Percentiles rank a stretch among this genome's conserved stretches.
Evolutionary conservation across 2,329 filamentous ascomycete species (phyloP).

Genomic region (Apiospora aurea): DNA sequence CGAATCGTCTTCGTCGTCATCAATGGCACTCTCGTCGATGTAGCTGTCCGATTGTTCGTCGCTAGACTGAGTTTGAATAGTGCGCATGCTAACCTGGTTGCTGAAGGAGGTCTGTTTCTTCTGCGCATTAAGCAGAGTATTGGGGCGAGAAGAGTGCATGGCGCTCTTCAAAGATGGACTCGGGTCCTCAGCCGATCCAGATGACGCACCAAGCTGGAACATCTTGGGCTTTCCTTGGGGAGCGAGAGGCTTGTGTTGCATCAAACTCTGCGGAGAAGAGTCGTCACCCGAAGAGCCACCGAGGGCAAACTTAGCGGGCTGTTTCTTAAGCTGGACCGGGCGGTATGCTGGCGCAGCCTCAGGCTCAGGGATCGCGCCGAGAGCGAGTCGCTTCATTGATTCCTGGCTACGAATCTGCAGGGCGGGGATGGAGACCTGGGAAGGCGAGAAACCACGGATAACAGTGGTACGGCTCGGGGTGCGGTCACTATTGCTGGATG

Average conservation of each 20-base stretch:
- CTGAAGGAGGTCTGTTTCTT: constrained; percentile 87
- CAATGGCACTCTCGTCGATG: constrained; percentile 83
- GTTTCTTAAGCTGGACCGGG: constrained; percentile 72
- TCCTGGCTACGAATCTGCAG: constrained; percentile 53
- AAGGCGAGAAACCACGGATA: constrained; percentile 85
- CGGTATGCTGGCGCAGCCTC: constrained; percentile 65
- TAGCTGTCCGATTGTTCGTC: constrained; percentile 67
- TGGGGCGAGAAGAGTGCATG: constrained; percentile 53
- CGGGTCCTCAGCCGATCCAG: constrained; percentile 75
- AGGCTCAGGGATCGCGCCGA: constrained; percentile 66
- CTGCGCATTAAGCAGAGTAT: constrained; percentile 49
- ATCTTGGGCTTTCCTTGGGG: constrained; percentile 48
- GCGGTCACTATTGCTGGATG: constrained; percentile 53
- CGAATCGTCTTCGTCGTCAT: constrained; percentile 70
- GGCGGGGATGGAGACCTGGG: constrained; percentile 60
- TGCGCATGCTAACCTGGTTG: constrained; percentile 74
- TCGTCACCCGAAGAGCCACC: constrained; percentile 82
- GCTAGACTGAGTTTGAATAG: constrained; percentile 60
- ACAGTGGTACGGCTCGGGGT: constrained; percentile 61
- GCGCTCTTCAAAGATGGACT: constrained; percentile 70
- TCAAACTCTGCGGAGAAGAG: constrained; percentile 69
- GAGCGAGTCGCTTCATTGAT: constrained; percentile 53
- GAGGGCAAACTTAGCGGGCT: constrained; percentile 70
- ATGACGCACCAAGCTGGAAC: constrained; percentile 65
- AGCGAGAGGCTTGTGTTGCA: constrained; percentile 46